These are phyloP conservation scores for Pyricularia sp. DNA, from an alignment of 2,329 filamentous ascomycete genomes.

Conservation along the genomic window DNA sequence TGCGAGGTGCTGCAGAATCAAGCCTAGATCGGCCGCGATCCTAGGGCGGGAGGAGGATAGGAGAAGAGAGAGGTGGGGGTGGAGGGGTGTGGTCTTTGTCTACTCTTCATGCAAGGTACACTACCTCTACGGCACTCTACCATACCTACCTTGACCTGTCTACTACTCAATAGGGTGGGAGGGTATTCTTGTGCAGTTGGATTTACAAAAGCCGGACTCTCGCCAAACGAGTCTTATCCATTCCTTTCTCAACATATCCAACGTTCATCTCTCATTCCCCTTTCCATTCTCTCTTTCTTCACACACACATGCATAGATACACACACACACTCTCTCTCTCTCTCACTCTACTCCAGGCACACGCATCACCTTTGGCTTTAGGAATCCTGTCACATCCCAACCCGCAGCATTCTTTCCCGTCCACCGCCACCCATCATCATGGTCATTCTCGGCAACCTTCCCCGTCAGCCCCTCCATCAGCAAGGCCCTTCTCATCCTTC, in stretches of 20 bases:
- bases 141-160: background rate
- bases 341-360: background rate
- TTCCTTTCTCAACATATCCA: background rate
- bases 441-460: background rate
- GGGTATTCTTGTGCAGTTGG: background rate
- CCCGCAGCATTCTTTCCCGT: background rate
- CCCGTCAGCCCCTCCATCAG: background rate
- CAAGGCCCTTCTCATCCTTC: background rate
- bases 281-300: background rate
- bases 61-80: background rate
- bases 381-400: background rate
- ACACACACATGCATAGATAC: too few relatives aligned
- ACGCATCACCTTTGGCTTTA: background rate
- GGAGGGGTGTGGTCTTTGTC: constrained; percentile 1
- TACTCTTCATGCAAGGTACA: background rate
- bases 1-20: background rate
- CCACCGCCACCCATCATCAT: background rate
- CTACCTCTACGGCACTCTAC: background rate
- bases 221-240: background rate
- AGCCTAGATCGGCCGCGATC: background rate
- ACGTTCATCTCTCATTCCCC: background rate
- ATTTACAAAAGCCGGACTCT: background rate
- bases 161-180: background rate
- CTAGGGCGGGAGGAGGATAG: background rate
- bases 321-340: too few relatives aligned